A percentile compares a stretch with the other conserved stretches of the same genome.
Evolutionary conservation across 2,329 filamentous ascomycete genomes (phyloP).

Genomic region (Fusarium acutatum): DNA sequence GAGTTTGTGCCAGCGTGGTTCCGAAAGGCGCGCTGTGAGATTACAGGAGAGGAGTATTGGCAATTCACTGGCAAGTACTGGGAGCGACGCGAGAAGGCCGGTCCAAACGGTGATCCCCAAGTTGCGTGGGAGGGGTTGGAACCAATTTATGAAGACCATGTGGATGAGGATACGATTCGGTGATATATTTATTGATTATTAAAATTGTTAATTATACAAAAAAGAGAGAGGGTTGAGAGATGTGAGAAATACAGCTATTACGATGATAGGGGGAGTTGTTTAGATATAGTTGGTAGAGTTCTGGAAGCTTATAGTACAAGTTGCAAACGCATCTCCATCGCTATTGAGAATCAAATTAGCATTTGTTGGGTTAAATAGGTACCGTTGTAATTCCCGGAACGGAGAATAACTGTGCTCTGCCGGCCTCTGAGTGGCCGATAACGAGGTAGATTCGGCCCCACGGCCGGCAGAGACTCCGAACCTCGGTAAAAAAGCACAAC

Average conservation of each 20-base stretch:
- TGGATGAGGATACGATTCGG: slow-evolving; percentile 19
- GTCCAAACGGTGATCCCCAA: slow-evolving; percentile 62
- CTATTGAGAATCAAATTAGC: not conserved
- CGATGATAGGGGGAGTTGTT: not conserved
- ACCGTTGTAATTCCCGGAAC: not conserved
- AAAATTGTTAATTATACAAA: slow-evolving; percentile 2
- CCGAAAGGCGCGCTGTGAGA: slow-evolving; percentile 71
- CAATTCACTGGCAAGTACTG: slow-evolving; percentile 90
- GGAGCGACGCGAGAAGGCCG: slow-evolving; percentile 74
- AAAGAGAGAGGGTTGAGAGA: not conserved
- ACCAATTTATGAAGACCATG: slow-evolving; percentile 69
- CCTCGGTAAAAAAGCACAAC: slow-evolving; percentile 31
- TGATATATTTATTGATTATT: not conserved
- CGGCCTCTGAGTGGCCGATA: slow-evolving; percentile 18
- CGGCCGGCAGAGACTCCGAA: slow-evolving; percentile 18
- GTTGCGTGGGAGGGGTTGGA: slow-evolving; percentile 75
- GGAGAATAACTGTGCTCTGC: not conserved
- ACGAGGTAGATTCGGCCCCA: slow-evolving; percentile 30
- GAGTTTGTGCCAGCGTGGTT: slow-evolving; percentile 92
- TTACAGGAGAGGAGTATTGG: slow-evolving; percentile 93
- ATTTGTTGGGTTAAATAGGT: not conserved
- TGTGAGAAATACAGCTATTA: not conserved
- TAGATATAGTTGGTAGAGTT: not conserved
- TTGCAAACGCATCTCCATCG: not conserved
- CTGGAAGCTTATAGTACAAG: slow-evolving; percentile 6